Evolutionary conservation across 129 eudicot species (phyloP), one percentile per base, ranked within the genome.

Genomic region (Chrysanthemum seticuspe): DNA sequence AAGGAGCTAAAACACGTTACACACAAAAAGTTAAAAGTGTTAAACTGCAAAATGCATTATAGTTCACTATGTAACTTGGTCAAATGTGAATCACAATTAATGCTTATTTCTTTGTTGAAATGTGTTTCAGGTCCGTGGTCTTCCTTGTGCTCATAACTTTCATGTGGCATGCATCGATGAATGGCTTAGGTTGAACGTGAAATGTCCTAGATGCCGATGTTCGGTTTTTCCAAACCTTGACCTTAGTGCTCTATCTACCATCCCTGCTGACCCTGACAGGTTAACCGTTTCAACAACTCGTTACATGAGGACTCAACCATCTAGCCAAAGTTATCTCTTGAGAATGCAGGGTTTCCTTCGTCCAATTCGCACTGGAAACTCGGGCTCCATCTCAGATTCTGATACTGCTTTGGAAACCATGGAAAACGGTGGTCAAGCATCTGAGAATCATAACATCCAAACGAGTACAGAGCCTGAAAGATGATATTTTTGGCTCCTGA

Each of bases 161-260:
- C 99, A 94, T n/a, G 96, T 94, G 59, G 99, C 86, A 64, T 94
- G 99, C 88, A 94, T 94, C 15, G 99, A 94, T 44, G 96, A 94
- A 81, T 94, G 99, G 99, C 99, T 94, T 61, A 80, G 97, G 70
- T 78, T 94, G 47, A 94, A 94, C 56, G 99, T 86, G 65, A 94
- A 94, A 85, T 94, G 99, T 74, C 99, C 99, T 13, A 82, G 99
- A 68, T 94, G 99, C 65, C 97, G 99, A 13, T 94, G 97, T 71
- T 94, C 97, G 0, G 97, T 94, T 10, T 94, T 94, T 52, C 99
- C 97, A 6, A 90, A 94, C 74, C 96, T 94, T n/a, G 99, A 94
- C 83, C 96, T 94, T 3, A 90, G 97, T 66, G 99, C 99, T 57
- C 69, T 94, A 51, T 88, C 97, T 25, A 90, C 82, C 79, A 85